Evolutionary conservation across 768 basidiomycete genomes (phyloP).

Genomic region (Asterophora lycoperdoides): DNA sequence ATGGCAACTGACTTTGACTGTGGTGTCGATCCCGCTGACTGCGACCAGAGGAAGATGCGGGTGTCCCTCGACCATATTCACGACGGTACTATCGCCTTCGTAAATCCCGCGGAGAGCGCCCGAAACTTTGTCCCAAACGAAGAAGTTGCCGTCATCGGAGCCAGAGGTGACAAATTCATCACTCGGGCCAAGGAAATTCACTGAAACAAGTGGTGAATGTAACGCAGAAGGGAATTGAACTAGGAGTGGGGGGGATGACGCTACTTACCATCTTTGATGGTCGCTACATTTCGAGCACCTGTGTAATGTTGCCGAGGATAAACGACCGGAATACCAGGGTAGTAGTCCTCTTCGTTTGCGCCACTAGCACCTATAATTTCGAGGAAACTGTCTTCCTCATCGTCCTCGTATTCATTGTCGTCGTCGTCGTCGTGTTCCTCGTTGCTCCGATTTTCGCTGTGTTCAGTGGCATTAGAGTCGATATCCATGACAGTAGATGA

Average conservation of each 20-base stretch:
- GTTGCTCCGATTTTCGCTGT: conserved; percentile 12
- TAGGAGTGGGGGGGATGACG: background rate
- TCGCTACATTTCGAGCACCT: conserved; percentile 76
- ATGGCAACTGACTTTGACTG: conserved; percentile 60
- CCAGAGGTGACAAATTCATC: conserved; percentile 81
- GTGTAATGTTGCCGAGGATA: conserved; percentile 58
- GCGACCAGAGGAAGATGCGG: conserved; percentile 77
- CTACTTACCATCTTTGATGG: conserved; percentile 79
- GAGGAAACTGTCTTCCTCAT: conserved; percentile 23
- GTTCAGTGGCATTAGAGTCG: conserved; percentile 22
- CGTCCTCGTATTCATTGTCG: conserved; percentile 30
- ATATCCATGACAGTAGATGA: conserved; percentile 12
- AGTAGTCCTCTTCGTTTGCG: conserved; percentile 19
- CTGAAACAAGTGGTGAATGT: conserved; percentile 31
- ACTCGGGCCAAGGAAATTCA: conserved; percentile 77
- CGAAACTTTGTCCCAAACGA: conserved; percentile 76
- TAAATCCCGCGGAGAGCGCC: conserved; percentile 68
- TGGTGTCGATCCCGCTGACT: conserved; percentile 81
- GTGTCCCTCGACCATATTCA: conserved; percentile 87
- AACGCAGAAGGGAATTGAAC: background rate
- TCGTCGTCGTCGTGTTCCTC: conserved; percentile 27
- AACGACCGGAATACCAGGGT: conserved; percentile 47
- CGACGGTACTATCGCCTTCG: conserved; percentile 77
- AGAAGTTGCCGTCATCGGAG: conserved; percentile 85
- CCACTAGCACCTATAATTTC: conserved; percentile 23